Percentiles rank a stretch among this genome's conserved stretches.
Conservation (phyloP, 441 rosid genomes). For the Arabidopsis lyrata region DNA sequence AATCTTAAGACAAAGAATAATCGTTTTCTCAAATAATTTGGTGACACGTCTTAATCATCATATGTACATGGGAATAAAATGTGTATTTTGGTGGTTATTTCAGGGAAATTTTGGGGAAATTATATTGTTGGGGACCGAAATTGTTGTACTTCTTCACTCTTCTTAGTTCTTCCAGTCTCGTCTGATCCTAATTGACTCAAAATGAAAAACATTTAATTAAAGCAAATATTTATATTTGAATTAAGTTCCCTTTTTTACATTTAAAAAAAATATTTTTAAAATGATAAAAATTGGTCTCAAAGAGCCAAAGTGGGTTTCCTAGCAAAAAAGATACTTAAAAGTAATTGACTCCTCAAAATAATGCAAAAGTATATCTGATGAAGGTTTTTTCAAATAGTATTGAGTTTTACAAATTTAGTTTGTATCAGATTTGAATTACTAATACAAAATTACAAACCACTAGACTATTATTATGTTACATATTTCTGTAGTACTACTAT, state of each 20-base stretch:
- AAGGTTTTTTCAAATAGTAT: neutral
- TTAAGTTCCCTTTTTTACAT: neutral
- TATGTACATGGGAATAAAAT: conserved; percentile 27
- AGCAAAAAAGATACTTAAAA: conserved; percentile 5
- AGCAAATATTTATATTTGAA: neutral
- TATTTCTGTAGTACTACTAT: neutral
- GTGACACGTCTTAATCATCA: conserved; percentile 36
- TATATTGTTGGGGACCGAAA: conserved; percentile 5
- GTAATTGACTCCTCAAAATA: conserved; percentile 24
- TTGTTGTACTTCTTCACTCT: conserved; percentile 29
- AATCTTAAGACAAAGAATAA: neutral
- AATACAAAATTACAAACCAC: neutral
- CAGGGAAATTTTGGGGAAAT: conserved; percentile 28
- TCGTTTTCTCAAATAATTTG: neutral
- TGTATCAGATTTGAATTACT: neutral
- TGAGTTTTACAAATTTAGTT: neutral
- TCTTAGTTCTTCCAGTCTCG: conserved; percentile 15
- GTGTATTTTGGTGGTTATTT: conserved; percentile 22
- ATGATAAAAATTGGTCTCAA: neutral
- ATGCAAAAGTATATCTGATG: neutral
- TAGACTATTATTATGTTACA: neutral
- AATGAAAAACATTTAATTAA: neutral
- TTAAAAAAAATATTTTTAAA: neutral
- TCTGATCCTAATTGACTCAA: neutral
- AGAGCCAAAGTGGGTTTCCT: conserved; percentile 14